Evolutionary conservation across 352 stramenopile species (phyloP).

Genomic region (Globisporangium okanoganense): DNA sequence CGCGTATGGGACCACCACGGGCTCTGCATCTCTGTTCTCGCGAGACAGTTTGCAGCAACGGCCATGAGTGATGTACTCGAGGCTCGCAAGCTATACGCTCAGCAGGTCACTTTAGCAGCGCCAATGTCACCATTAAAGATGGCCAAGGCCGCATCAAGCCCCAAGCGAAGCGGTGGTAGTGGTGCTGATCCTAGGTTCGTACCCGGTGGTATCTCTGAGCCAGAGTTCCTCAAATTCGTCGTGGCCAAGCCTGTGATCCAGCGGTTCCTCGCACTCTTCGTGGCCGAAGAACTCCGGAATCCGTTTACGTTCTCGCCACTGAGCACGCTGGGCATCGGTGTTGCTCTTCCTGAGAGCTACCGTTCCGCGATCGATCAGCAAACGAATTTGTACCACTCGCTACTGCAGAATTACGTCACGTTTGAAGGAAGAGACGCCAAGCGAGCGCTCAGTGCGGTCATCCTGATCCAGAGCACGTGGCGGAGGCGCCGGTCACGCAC

Average conservation of each 20-base stretch:
- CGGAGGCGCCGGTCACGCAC: slow-evolving; percentile 40
- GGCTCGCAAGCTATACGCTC: neutral
- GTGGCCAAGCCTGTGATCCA: slow-evolving; percentile 25
- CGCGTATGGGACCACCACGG: slow-evolving; percentile 33
- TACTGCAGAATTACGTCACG: slow-evolving; percentile 45
- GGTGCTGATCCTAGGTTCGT: neutral
- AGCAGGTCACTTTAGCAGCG: neutral
- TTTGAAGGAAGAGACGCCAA: slow-evolving; percentile 38
- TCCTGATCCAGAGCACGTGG: slow-evolving; percentile 70
- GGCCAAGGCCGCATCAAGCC: neutral
- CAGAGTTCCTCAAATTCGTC: slow-evolving; percentile 35
- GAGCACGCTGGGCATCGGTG: slow-evolving; percentile 13
- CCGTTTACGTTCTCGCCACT: slow-evolving; percentile 42
- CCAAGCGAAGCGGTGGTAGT: neutral
- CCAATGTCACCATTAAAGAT: neutral
- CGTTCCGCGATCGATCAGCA: slow-evolving; percentile 21
- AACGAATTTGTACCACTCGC: slow-evolving; percentile 33
- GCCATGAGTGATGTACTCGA: slow-evolving; percentile 13
- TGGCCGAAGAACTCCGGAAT: slow-evolving; percentile 57
- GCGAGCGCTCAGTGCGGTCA: slow-evolving; percentile 30
- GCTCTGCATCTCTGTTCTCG: slow-evolving; percentile 17
- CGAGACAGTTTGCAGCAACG: slow-evolving; percentile 19
- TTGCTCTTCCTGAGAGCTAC: slow-evolving; percentile 14
- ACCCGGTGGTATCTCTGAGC: slow-evolving; percentile 13
- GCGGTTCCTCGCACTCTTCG: slow-evolving; percentile 56